A percentile compares a stretch with the other conserved stretches of the same genome.
These are phyloP conservation scores for Cryptomeria japonica DNA, from an alignment of 75 land plant genomes.

Conservation along the genomic window DNA sequence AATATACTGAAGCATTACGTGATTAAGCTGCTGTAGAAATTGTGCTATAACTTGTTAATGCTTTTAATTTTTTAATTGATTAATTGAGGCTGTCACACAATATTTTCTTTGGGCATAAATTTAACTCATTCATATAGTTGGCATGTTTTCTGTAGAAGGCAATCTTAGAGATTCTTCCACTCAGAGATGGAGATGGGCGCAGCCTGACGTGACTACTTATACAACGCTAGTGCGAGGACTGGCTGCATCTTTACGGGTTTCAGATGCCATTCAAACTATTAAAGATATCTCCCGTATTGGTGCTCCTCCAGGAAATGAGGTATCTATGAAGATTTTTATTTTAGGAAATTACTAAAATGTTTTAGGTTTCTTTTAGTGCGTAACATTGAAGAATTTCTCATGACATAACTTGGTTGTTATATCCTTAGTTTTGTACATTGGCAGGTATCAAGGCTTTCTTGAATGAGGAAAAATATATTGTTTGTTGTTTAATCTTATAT, in stretches of 20 bases:
- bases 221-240: constrained; percentile 66
- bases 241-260: constrained; percentile 79
- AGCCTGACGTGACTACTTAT: constrained; percentile 79
- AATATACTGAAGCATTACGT: not conserved
- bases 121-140: not conserved
- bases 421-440: not conserved
- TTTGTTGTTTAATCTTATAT: not conserved
- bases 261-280: constrained; percentile 78
- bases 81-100: not conserved
- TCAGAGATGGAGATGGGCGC: constrained; percentile 77
- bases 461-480: not conserved
- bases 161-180: constrained; percentile 14
- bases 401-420: not conserved
- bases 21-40: not conserved
- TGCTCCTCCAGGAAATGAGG: constrained; percentile 84
- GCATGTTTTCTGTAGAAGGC: constrained; percentile 16
- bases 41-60: not conserved
- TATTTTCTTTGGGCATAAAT: not conserved
- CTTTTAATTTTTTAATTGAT: not conserved
- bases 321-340: constrained; percentile 15
- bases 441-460: not conserved
- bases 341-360: not conserved
- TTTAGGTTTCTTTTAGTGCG: not conserved
- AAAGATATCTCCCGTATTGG: constrained; percentile 60
- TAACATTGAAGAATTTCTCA: not conserved